phyloP scores from a whole-genome alignment of 768 basidiomycete species.

The Tricholoma hemisulphureum region DNA sequence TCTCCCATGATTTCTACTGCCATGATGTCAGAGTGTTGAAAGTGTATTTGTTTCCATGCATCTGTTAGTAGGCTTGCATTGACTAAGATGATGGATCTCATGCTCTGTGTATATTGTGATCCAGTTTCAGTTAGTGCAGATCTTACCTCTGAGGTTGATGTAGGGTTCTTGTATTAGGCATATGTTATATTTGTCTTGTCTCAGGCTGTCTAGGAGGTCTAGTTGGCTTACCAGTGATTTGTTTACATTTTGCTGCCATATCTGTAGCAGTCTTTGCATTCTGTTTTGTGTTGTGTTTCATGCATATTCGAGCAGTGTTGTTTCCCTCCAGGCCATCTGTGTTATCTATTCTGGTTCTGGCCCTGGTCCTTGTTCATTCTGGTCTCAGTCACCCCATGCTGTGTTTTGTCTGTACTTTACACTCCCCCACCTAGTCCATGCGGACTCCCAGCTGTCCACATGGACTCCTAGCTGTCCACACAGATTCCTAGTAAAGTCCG shows the following conservation, averaged over 20 bases:
- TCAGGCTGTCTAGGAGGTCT: background rate
- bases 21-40: background rate
- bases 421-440: too few species aligned
- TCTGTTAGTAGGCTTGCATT: too few species aligned
- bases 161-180: too few species aligned
- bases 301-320: background rate
- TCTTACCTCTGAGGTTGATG: too few species aligned
- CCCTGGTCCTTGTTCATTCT: background rate
- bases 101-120: too few species aligned
- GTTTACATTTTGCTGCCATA: background rate
- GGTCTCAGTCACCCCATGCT: background rate
- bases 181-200: background rate
- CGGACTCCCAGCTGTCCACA: too few species aligned
- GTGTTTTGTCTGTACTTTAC: background rate
- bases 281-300: background rate
- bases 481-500: too few species aligned
- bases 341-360: background rate
- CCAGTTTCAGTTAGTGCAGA: too few species aligned
- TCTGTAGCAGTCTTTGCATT: background rate
- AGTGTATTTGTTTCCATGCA: background rate
- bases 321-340: background rate
- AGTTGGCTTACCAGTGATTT: background rate
- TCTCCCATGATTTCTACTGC: background rate
- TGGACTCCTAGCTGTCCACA: too few species aligned
- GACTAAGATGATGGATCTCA: too few species aligned